Evolutionary conservation across 1,284 basidiomycete species (phyloP).

Genomic region (Ganoderma multipileum): DNA sequence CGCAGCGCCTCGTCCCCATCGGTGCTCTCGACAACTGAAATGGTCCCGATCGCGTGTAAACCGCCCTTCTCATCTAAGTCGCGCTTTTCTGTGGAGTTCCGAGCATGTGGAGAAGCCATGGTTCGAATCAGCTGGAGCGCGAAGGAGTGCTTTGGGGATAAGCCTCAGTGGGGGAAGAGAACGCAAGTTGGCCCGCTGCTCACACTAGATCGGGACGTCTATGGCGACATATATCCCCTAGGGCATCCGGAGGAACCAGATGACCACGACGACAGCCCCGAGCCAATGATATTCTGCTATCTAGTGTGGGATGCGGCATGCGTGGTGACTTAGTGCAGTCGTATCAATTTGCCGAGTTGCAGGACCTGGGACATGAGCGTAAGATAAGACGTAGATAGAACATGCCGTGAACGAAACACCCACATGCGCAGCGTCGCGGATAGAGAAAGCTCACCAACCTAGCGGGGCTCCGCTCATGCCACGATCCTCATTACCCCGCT

Average conservation of each 20-base stretch:
- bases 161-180: constrained; percentile 13
- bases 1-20: constrained; percentile 65
- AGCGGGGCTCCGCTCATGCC: background rate
- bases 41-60: constrained; percentile 22
- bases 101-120: constrained; percentile 23
- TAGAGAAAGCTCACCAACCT: constrained; percentile 16
- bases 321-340: background rate
- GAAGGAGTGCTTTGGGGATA: background rate
- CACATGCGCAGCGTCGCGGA: constrained; percentile 23
- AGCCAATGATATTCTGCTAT: too few species aligned
- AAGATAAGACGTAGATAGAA: constrained; percentile 25
- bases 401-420: constrained; percentile 25
- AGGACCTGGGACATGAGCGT: background rate
- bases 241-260: constrained; percentile 8
- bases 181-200: constrained; percentile 8
- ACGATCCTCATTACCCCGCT: background rate
- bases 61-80: constrained; percentile 30
- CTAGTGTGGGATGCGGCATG: constrained; percentile 8
- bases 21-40: constrained; percentile 42
- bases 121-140: background rate
- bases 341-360: background rate
- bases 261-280: constrained; percentile 4
- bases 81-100: constrained; percentile 20
- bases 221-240: constrained; percentile 12
- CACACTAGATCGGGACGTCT: constrained; percentile 14